Base-by-base conservation (phyloP, 108 stramenopile genomes). In the Skeletonema costatum region DNA sequence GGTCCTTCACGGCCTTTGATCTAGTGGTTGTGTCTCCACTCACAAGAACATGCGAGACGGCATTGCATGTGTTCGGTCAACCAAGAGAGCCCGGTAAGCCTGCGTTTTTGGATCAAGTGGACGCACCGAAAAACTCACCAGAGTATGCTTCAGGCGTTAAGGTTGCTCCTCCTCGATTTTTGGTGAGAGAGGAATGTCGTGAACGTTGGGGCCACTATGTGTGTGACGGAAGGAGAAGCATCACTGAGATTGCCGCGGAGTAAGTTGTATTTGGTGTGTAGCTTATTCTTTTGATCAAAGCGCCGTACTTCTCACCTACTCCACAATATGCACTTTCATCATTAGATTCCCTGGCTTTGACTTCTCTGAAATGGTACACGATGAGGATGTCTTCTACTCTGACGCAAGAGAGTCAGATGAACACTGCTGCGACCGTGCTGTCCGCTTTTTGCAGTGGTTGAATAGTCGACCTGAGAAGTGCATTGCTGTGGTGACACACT, bases 121-220 rank as follows among this genome's bases (percentile, higher is more conserved):
- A 71, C 13, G 70, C 70, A 60, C 70, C 70, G 2, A 32, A 33
- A 3, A 30, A 64, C 11, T 7, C 64, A 3, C 72, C 64, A 0
- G 72, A 60, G 7, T 32, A 16, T 8, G 44, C 12, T 16, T 39
- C 56, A 7, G 72, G 72, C 14, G 64, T 60, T 6, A 32, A 66
- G 16, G 19, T 51, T 17, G 17, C 50, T 19, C 50, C 50, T 51
- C 50, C 50, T 19, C n/a, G 50, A 6, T 51, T 51, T 19, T 19
- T 51, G 17, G 50, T 51, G 4, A 51, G 50, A 3, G 93, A 94
- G 74, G 65, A 76, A 14, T 76, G 87, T 39, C 79, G 91, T 44
- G 91, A 94, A 74, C 83, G 89, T 1, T 84, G 53, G 46, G 90
- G 90, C 33, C 85, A 90, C 58, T 92, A 90, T 60, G 78, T 67